phyloP scores from a whole-genome alignment of 2,329 filamentous ascomycete genomes.

The Neonectria ditissima region DNA sequence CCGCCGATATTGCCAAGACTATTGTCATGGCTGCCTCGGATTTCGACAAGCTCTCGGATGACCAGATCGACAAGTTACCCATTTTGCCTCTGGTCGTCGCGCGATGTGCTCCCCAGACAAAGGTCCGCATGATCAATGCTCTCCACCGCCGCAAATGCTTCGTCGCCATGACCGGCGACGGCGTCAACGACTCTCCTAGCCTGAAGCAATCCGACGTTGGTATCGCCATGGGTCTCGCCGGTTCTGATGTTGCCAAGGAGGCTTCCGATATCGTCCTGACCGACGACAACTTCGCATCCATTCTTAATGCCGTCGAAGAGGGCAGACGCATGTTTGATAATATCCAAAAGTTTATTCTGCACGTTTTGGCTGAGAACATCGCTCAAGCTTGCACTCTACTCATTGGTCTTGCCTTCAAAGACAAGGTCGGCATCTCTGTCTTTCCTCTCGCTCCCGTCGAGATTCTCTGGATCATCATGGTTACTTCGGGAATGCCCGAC shows the following conservation, averaged over 20 bases:
- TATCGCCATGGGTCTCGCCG: constrained; percentile 77
- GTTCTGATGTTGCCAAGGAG: constrained; percentile 78
- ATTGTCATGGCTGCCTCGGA: constrained; percentile 76
- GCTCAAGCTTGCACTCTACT: constrained; percentile 76
- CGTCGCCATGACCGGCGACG: constrained; percentile 79
- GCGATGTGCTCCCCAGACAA: constrained; percentile 76
- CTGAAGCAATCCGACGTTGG: constrained; percentile 76
- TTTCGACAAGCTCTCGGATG: constrained; percentile 74
- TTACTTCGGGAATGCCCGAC: constrained; percentile 78
- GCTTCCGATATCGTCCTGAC: constrained; percentile 76
- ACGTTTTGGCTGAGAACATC: constrained; percentile 75
- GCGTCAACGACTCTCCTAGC: constrained; percentile 77
- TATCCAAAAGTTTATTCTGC: constrained; percentile 79
- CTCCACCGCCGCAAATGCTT: constrained; percentile 74
- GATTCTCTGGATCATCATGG: constrained; percentile 84
- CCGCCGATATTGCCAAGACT: constrained; percentile 65
- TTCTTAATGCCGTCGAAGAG: constrained; percentile 78
- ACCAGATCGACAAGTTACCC: constrained; percentile 72
- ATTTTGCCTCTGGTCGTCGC: constrained; percentile 76
- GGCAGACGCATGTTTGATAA: constrained; percentile 79
- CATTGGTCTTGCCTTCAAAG: constrained; percentile 78
- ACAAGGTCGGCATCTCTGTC: constrained; percentile 70
- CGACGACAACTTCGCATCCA: constrained; percentile 79
- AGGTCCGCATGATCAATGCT: constrained; percentile 81
- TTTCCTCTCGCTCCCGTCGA: constrained; percentile 80